Percentiles rank a stretch among this genome's conserved stretches.
Conservation (phyloP, 2,329 filamentous ascomycete genomes). For the Mollisia scopiformis region DNA sequence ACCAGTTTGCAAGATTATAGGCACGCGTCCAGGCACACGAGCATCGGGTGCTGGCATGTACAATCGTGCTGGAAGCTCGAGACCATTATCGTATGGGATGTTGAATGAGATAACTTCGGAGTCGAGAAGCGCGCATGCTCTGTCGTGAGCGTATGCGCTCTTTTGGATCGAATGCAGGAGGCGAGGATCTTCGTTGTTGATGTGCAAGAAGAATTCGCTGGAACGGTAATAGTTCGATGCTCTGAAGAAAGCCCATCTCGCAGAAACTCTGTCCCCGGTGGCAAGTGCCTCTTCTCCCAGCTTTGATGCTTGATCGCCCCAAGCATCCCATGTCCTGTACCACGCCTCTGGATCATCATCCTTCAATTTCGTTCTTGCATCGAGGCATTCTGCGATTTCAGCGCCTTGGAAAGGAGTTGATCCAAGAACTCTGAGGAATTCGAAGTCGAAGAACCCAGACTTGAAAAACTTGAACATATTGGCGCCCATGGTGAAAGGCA, state of each 20-base stretch:
- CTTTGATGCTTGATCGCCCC: constrained; percentile 37
- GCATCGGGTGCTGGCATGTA: constrained; percentile 31
- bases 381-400: constrained; percentile 45
- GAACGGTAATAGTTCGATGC: constrained; percentile 42
- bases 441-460: constrained; percentile 46
- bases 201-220: constrained; percentile 37
- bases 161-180: constrained; percentile 33
- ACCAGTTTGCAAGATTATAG: constrained; percentile 27
- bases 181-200: constrained; percentile 31
- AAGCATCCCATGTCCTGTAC: constrained; percentile 40
- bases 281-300: constrained; percentile 39
- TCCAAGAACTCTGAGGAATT: constrained; percentile 44
- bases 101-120: constrained; percentile 34
- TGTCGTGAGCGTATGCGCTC: constrained; percentile 31
- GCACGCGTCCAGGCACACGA: constrained; percentile 22
- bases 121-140: constrained; percentile 36
- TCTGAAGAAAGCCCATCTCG: constrained; percentile 42
- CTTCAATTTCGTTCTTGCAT: constrained; percentile 42
- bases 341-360: constrained; percentile 43
- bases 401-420: constrained; percentile 40
- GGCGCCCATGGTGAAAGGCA: neutral
- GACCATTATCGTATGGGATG: constrained; percentile 42
- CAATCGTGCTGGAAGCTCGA: constrained; percentile 39
- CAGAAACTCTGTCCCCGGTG: constrained; percentile 36
- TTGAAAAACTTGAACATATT: constrained; percentile 21